These are phyloP conservation scores for Scheffersomyces illinoinensis DNA, from an alignment of 1,139 yeast genomes.

Conservation along the genomic window DNA sequence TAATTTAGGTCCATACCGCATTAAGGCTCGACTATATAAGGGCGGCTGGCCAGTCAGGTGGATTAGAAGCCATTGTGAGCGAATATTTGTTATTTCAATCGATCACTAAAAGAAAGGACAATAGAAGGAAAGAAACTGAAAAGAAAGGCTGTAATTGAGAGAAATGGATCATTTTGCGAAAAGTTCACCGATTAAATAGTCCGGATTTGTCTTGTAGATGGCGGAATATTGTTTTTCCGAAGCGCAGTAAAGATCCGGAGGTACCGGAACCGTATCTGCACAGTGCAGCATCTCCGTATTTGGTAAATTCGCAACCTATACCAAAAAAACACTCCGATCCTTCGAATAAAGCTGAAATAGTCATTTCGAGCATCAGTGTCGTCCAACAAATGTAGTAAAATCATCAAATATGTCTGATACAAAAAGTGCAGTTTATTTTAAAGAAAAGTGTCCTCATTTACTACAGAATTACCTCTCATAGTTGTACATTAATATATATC, in stretches of 20 bases:
- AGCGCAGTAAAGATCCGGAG: neutral
- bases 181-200: neutral
- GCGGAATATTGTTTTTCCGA: neutral
- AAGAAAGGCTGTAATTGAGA: neutral
- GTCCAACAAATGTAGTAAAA: neutral
- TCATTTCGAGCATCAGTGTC: no score
- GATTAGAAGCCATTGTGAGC: conserved; percentile 51
- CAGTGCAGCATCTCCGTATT: no score
- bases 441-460: no score
- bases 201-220: neutral
- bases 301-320: no score
- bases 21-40: no score
- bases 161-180: neutral
- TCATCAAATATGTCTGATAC: neutral
- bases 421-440: no score
- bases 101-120: neutral
- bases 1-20: no score
- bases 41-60: no score
- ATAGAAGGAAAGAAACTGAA: neutral
- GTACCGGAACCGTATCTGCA: no score
- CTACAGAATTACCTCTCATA: neutral
- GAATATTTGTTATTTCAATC: neutral
- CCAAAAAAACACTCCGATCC: no score
- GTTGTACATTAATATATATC: neutral
- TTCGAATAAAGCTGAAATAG: no score